Percentiles rank a stretch among this genome's conserved stretches.
Evolutionary conservation across 441 rosid genomes (phyloP).

Genomic region (Syzygium malaccense): DNA sequence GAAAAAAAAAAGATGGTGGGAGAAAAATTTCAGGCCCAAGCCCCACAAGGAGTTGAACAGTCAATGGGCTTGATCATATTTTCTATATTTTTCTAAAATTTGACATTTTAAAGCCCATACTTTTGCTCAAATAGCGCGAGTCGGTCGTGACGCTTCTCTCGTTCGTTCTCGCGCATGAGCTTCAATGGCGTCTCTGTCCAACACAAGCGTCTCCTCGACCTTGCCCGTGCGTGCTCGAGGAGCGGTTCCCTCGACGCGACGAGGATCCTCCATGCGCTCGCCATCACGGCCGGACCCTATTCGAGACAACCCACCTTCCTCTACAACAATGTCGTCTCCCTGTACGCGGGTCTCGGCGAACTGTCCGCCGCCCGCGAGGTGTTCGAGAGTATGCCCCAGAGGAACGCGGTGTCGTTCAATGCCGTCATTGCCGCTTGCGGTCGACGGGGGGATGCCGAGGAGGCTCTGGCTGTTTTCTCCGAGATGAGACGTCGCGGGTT

Average conservation of each 20-base stretch:
- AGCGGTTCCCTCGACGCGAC: constrained; percentile 27
- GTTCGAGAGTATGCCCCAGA: constrained; percentile 60
- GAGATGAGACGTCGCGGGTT: constrained; percentile 47
- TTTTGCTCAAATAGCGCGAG: neutral
- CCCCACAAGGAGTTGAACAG: neutral
- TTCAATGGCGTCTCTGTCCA: constrained; percentile 12
- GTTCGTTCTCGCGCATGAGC: constrained; percentile 24
- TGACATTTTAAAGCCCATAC: neutral
- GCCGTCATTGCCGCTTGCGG: constrained; percentile 26
- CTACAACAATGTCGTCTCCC: constrained; percentile 41
- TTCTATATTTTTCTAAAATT: neutral
- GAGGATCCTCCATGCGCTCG: constrained; percentile 55
- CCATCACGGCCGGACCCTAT: constrained; percentile 31
- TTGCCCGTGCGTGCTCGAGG: constrained; percentile 17
- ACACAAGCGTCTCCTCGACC: constrained; percentile 26
- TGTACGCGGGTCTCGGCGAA: constrained; percentile 23
- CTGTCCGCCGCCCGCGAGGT: constrained; percentile 32
- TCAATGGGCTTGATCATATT: neutral
- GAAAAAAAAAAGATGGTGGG: neutral
- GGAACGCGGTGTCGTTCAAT: constrained; percentile 21
- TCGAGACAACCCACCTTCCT: constrained; percentile 40
- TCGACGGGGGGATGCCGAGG: constrained; percentile 24
- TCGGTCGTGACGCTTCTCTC: neutral
- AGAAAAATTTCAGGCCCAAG: neutral
- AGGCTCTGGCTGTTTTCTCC: constrained; percentile 23